Evolutionary conservation across 1,284 basidiomycete genomes (phyloP), one percentile per base, ranked within the genome.

Genomic region (Austropuccinia psidii): DNA sequence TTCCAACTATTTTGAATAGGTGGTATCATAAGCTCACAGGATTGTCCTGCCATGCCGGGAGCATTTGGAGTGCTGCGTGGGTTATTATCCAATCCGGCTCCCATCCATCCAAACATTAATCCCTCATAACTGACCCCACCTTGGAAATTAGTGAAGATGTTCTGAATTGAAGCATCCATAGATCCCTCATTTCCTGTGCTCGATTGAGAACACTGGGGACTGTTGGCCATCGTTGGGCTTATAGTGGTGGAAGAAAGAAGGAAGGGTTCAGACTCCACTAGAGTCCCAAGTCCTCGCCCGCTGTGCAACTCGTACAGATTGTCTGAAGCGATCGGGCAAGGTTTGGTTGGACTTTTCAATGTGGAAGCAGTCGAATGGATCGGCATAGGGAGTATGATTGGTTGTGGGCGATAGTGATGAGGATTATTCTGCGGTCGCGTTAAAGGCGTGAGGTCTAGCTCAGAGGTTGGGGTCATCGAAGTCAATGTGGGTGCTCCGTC

Each of bases 41-140:
- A 39, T n/a, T 65, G 24, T 7, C n/a, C 24, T 4, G 31, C 45
- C n/a, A 33, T 6, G 8, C n/a, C 27, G 33, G 45, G 24, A 2
- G 45, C 24, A 33, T 50, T 65, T n/a, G 47, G 33, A n/a, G n/a
- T n/a, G n/a, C n/a, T n/a, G n/a, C n/a, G n/a, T n/a, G n/a, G n/a
- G n/a, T n/a, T n/a, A n/a, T n/a, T n/a, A n/a, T n/a, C n/a, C n/a
- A n/a, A n/a, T 13, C 62, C 62, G 37, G 62, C 37, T 6, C 64
- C 64, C 64, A 66, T 66, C 64, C 64, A 66, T 21, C 47, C 64
- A 39, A 66, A 45, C 64, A 66, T 66, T 31, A 66, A 41, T 0
- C 64, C 64, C 19, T 66, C 64, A 17, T 66, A 66, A n/a, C 64
- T 49, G 11, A 66, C 64, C 19, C 47, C 47, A 21, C 11, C 49